A percentile compares a stretch with the other conserved stretches of the same genome.
Evolutionary conservation across 2,329 filamentous ascomycete genomes (phyloP).

Genomic region (Pseudogymnoascus sp.): DNA sequence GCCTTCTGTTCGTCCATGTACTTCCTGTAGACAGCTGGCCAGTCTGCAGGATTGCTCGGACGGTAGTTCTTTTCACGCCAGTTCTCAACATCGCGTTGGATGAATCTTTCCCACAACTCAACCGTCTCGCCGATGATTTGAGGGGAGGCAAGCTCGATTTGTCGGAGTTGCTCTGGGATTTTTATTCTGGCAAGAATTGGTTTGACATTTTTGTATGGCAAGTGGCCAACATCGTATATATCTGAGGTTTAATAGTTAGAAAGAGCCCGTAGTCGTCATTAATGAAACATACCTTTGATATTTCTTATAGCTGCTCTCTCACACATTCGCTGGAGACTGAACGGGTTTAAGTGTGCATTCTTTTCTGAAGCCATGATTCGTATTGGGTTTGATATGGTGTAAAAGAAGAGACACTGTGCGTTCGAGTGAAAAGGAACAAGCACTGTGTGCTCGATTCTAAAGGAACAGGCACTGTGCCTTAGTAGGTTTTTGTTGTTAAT

Average conservation of each 20-base stretch:
- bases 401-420: too few species aligned
- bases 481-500: not conserved
- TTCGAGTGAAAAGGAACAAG: not conserved
- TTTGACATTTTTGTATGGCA: slow-evolving; percentile 57
- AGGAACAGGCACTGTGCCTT: not conserved
- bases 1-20: slow-evolving; percentile 52
- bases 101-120: slow-evolving; percentile 72
- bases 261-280: not conserved
- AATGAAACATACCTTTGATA: not conserved
- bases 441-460: not conserved
- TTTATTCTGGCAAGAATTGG: slow-evolving; percentile 64
- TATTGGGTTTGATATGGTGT: not conserved
- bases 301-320: slow-evolving; percentile 2
- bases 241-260: slow-evolving; percentile 27
- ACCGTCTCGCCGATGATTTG: slow-evolving; percentile 61
- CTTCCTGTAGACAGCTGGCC: slow-evolving; percentile 69
- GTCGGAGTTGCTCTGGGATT: slow-evolving; percentile 63
- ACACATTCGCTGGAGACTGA: not conserved
- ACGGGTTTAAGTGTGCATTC: not conserved
- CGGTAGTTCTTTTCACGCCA: slow-evolving; percentile 51
- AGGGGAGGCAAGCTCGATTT: slow-evolving; percentile 66
- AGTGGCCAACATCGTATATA: slow-evolving; percentile 61
- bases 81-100: slow-evolving; percentile 66
- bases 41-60: slow-evolving; percentile 58
- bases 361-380: not conserved